Percentiles rank a stretch among this genome's conserved stretches.
Evolutionary conservation across 2,329 filamentous ascomycete genomes (phyloP).

Genomic region (Talaromyces sp.): DNA sequence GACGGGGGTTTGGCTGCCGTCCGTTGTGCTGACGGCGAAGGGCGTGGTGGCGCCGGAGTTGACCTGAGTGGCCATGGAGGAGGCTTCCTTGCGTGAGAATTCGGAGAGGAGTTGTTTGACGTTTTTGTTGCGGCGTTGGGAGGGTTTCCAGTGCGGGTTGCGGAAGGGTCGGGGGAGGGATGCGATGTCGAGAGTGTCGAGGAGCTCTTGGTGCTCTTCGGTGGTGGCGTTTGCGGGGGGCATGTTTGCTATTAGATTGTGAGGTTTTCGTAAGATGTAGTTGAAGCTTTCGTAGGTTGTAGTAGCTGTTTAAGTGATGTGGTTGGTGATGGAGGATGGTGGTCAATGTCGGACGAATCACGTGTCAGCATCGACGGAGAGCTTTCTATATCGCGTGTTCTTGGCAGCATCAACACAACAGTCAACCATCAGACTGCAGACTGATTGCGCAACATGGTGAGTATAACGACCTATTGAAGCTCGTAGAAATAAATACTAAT

Average conservation of each 20-base stretch:
- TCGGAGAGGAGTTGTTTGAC: conserved; percentile 95
- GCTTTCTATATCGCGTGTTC: conserved; percentile 19
- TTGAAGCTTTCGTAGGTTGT: neutral
- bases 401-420: conserved; percentile 20
- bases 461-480: neutral
- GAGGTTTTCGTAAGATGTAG: neutral
- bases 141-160: conserved; percentile 84
- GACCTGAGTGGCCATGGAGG: conserved; percentile 75
- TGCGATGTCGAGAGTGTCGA: conserved; percentile 90
- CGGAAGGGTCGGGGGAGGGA: conserved; percentile 84
- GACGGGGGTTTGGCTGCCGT: conserved; percentile 49
- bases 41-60: conserved; percentile 79
- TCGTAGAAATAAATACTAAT: neutral
- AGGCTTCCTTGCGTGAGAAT: conserved; percentile 84
- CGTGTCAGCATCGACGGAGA: conserved; percentile 12
- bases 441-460: neutral
- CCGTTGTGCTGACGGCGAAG: conserved; percentile 38
- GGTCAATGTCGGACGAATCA: conserved; percentile 11
- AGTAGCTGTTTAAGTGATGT: neutral
- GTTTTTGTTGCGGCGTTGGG: conserved; percentile 96
- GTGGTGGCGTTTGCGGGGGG: conserved; percentile 66
- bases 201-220: conserved; percentile 80
- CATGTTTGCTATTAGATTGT: conserved; percentile 38
- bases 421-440: neutral
- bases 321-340: neutral